Evolutionary conservation across 345 rosid species (phyloP), one percentile per base, ranked within the genome.

Genomic region (Pugionium dolabratum): DNA sequence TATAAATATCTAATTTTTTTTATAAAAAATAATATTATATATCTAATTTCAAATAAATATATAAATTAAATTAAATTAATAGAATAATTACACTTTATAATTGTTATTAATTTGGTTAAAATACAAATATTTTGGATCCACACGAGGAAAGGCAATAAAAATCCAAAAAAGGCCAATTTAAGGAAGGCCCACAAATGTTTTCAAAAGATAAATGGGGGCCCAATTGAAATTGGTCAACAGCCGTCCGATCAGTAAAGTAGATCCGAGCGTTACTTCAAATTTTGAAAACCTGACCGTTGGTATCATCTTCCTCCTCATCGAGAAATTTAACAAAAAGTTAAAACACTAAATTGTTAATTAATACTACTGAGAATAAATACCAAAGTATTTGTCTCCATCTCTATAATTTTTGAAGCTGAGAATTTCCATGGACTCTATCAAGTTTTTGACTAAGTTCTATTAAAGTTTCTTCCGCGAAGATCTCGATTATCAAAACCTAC

Each of bases 201-300:
- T 18, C 18, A 18, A 18, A 18, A 18, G 18, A 18, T 18, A 18
- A 18, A 18, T 18, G 18, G 18, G 18, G 18, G 18, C 18, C 18
- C 18, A 18, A 18, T 18, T 18, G 18, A 18, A 18, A 18, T 18
- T 18, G 18, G 18, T 7, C 9, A 8, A 40, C 27, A 70, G 59
- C 67, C 65, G 54, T 64, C 64, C 7, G 69, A 71, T 71, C 5
- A 64, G 47, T 11, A 71, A 70, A 64, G 67, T 50, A 67, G 69
- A 65, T 60, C 54, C 65, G 73, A 58, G 73, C 76, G 79, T 76
- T 60, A 75, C 75, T 75, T 75, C 75, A 71, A 76, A 76, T 4
- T 70, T 65, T 51, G 64, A 71, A 71, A 66, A 76, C 65, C 40
- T 64, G 79, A 76, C 79, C 79, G 79, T 76, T 76, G 73, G 57